phyloP scores from a whole-genome alignment of 768 basidiomycete species.

The Paxillus involutus region DNA sequence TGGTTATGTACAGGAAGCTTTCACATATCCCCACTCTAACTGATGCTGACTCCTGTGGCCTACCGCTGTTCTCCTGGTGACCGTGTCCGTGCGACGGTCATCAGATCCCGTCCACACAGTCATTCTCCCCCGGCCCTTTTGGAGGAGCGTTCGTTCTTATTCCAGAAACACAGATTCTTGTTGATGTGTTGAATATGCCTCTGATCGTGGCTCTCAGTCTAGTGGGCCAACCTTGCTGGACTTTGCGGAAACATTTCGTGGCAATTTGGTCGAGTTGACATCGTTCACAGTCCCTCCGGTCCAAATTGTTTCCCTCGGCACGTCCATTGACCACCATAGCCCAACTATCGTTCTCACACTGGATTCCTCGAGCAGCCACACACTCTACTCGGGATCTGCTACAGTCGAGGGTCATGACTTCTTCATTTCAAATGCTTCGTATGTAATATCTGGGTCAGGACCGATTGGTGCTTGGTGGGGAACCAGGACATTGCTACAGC shows the following conservation, averaged over 20 bases:
- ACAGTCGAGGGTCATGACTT: slow-evolving; percentile 43
- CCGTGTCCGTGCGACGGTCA: neutral
- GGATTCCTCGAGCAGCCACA: slow-evolving; percentile 22
- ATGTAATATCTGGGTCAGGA: slow-evolving; percentile 34
- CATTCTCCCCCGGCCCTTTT: slow-evolving; percentile 24
- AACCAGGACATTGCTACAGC: slow-evolving; percentile 43
- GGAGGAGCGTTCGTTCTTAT: slow-evolving; percentile 30
- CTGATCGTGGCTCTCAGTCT: neutral
- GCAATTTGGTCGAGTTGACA: slow-evolving; percentile 33
- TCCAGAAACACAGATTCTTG: slow-evolving; percentile 32
- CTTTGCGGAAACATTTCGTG: slow-evolving; percentile 38
- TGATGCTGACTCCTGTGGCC: neutral
- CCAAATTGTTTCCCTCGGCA: slow-evolving; percentile 14
- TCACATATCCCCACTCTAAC: no score
- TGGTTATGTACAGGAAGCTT: no score
- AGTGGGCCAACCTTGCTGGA: slow-evolving; percentile 32
- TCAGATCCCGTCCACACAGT: slow-evolving; percentile 39
- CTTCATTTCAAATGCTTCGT: slow-evolving; percentile 25
- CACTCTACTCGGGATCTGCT: slow-evolving; percentile 35
- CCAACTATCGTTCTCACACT: slow-evolving; percentile 35
- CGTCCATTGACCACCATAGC: neutral
- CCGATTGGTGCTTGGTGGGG: slow-evolving; percentile 45
- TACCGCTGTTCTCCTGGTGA: neutral
- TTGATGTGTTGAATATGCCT: slow-evolving; percentile 32
- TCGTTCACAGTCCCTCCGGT: slow-evolving; percentile 27